Conservation (phyloP, 495 filamentous ascomycete genomes). For the Daldinia grandis region DNA sequence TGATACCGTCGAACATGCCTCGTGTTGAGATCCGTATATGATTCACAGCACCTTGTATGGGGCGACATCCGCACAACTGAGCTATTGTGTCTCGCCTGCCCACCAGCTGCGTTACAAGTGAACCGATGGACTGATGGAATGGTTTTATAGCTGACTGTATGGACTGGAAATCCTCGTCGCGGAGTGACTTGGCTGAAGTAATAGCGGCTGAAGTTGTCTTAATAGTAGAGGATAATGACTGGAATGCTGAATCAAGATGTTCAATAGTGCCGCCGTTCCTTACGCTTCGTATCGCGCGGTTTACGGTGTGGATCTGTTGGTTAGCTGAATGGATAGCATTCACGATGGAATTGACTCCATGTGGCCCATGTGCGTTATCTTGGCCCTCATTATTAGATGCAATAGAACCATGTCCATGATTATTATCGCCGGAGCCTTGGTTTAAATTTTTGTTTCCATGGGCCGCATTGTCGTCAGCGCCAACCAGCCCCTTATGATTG, state of each 20-base stretch:
- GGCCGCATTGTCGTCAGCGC: slow-evolving; percentile 1
- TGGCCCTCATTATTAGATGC: slow-evolving; percentile 11
- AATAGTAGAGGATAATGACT: slow-evolving; percentile 27
- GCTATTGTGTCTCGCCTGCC: slow-evolving; percentile 23
- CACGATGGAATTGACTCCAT: slow-evolving; percentile 25
- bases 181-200: slow-evolving; percentile 2
- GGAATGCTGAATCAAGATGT: slow-evolving; percentile 21
- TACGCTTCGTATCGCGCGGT: slow-evolving; percentile 22
- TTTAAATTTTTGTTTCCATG: not conserved
- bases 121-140: slow-evolving; percentile 28
- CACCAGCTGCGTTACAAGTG: slow-evolving; percentile 34
- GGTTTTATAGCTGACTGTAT: slow-evolving; percentile 28
- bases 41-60: slow-evolving; percentile 25
- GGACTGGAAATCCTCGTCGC: slow-evolving; percentile 18
- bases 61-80: slow-evolving; percentile 28
- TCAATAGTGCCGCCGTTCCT: slow-evolving; percentile 27
- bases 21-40: slow-evolving; percentile 30
- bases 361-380: slow-evolving; percentile 6
- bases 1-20: slow-evolving; percentile 34
- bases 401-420: not conserved
- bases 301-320: slow-evolving; percentile 26
- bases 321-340: slow-evolving; percentile 27
- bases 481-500: not conserved
- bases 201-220: slow-evolving; percentile 17
- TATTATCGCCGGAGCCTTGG: slow-evolving; percentile 3